A percentile compares a stretch with the other conserved stretches of the same genome.
Conservation (phyloP, 257 asterid genomes). For the Handroanthus guayacan region DNA sequence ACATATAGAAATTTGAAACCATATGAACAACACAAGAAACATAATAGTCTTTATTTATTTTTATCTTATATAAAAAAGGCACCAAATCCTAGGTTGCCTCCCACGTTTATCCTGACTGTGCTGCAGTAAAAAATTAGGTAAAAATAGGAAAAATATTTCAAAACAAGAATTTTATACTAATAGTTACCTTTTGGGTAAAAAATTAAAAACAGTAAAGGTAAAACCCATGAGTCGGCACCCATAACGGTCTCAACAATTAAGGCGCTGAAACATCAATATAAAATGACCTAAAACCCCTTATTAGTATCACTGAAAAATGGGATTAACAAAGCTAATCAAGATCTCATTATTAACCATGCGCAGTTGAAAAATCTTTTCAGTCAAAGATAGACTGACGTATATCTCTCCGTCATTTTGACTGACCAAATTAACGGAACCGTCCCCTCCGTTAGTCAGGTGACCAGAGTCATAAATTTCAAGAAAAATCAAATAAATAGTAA, state of each 20-base stretch:
- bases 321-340: constrained; percentile 18
- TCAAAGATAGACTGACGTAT: constrained; percentile 54
- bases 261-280: constrained; percentile 13
- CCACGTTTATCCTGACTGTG: constrained; percentile 48
- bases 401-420: constrained; percentile 48
- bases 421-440: constrained; percentile 61
- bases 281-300: not conserved
- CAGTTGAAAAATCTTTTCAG: constrained; percentile 33
- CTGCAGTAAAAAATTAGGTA: not conserved
- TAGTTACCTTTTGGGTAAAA: not conserved
- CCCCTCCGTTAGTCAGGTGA: constrained; percentile 58
- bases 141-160: not conserved
- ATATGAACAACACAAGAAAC: constrained; percentile 33
- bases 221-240: constrained; percentile 17
- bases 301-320: not conserved
- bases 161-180: not conserved
- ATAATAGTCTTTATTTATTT: not conserved
- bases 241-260: constrained; percentile 35
- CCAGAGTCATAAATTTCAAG: constrained; percentile 36
- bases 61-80: constrained; percentile 27
- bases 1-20: constrained; percentile 15
- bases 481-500: not conserved
- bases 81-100: constrained; percentile 66
- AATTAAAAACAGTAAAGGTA: not conserved
- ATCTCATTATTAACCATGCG: constrained; percentile 31